Base-by-base conservation (phyloP, 345 rosid species). In the Alliaria petiolata region DNA sequence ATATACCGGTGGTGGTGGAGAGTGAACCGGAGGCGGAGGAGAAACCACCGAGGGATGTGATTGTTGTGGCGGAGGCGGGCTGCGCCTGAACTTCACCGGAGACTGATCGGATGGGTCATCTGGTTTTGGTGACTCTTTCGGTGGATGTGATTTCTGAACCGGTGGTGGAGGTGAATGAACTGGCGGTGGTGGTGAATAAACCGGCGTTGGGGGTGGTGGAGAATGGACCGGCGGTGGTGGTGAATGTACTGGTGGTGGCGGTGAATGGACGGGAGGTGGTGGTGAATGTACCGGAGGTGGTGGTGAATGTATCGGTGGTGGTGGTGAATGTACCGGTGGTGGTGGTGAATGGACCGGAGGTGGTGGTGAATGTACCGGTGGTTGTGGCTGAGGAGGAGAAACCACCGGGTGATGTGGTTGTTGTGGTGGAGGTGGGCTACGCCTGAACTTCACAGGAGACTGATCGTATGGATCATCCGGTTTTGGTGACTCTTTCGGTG, bases 401-500 rank as follows among this genome's bases (percentile, higher is more conserved):
- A 70, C 57, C 0, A 74, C 75, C 4, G 81, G 75, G 0, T 74
- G 81, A 0, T 79, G 74, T 0, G 83, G 75, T 3, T 65, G 47
- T 22, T 54, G 59, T 51, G 62, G 67, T 0, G 78, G 84, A 38
- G 79, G 78, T 0, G 87, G 83, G 33, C 73, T 70, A 49, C 78
- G 79, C 12, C 53, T 66, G 8, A 79, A 74, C 7, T 30, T 33
- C 0, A 67, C 76, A 1, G 81, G 84, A 10, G 75, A 68, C 1
- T 82, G 79, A 0, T 80, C 72, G 1, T 38, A 55, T 6, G 65
- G 17, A 8, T 40, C 57, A 2, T 78, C 55, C n/a, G 80, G 76
- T 33, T 78, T 79, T 3, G 77, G 78, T 11, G 85, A 63, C 51
- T 25, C 53, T 9, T 45, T 59, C 1, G 82, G 70, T 11, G 70